phyloP scores from a whole-genome alignment of 495 filamentous ascomycete genomes.

The Penicillium verhagenii region DNA sequence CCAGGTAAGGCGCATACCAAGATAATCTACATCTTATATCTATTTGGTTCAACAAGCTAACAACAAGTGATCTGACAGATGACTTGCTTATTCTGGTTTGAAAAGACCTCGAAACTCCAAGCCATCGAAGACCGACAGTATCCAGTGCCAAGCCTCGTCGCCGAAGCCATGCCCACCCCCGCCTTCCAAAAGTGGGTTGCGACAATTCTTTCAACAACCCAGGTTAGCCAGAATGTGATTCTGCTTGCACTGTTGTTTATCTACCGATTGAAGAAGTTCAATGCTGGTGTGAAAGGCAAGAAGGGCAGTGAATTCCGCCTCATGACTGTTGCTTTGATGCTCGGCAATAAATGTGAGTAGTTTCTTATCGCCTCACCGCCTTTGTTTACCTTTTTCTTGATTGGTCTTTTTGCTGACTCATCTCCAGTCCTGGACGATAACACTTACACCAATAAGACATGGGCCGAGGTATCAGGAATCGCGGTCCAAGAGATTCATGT shows the following conservation, averaged over 20 bases:
- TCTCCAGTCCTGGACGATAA: slow-evolving; percentile 87
- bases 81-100: slow-evolving; percentile 98
- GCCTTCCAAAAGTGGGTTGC: slow-evolving; percentile 95
- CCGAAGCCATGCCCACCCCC: slow-evolving; percentile 70
- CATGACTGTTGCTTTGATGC: slow-evolving; percentile 94
- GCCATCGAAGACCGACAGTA: slow-evolving; percentile 65
- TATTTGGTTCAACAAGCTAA: background rate
- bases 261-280: slow-evolving; percentile 86
- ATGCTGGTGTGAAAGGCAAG: slow-evolving; percentile 82
- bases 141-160: slow-evolving; percentile 52
- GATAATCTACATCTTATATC: background rate
- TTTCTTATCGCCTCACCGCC: slow-evolving; percentile 27
- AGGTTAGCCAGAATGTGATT: slow-evolving; percentile 96
- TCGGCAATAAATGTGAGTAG: slow-evolving; percentile 91
- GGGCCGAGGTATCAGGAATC: slow-evolving; percentile 97
- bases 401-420: slow-evolving; percentile 28
- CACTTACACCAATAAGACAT: slow-evolving; percentile 99
- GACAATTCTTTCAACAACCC: slow-evolving; percentile 85
- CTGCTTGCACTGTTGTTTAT: slow-evolving; percentile 89
- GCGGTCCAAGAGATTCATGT: slow-evolving; percentile 94
- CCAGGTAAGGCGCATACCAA: slow-evolving; percentile 68
- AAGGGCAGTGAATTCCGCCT: slow-evolving; percentile 94
- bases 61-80: slow-evolving; percentile 55
- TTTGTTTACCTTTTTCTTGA: background rate
- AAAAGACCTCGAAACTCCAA: slow-evolving; percentile 73